Evolutionary conservation across 192 early-diverging fungal genomes (phyloP).

Genomic region (Gryganskiella cystojenkinii): DNA sequence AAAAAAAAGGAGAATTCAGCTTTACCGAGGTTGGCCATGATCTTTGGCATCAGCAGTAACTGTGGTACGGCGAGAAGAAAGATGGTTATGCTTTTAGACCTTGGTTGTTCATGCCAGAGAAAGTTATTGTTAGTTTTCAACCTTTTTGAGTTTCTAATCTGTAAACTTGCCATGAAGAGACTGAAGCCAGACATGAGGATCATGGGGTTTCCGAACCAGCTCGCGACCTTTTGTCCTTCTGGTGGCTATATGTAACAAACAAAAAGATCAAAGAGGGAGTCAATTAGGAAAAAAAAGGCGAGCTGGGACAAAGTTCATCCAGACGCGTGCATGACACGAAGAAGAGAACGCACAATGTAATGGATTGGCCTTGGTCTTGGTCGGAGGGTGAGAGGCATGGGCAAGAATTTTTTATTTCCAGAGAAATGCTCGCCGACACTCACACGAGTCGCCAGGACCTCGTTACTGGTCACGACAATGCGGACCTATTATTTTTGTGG

Average conservation of each 20-base stretch:
- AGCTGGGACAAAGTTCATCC: neutral
- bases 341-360: constrained; percentile 14
- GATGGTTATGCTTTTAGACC: neutral
- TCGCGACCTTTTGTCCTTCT: constrained; percentile 23
- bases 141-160: neutral
- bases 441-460: constrained; percentile 11
- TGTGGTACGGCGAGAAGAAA: neutral
- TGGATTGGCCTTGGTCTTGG: constrained; percentile 30
- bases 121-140: no score
- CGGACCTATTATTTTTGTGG: no score
- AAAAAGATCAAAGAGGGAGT: neutral
- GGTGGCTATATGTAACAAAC: constrained; percentile 13
- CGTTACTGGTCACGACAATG: neutral
- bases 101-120: neutral
- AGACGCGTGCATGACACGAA: neutral
- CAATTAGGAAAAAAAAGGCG: neutral
- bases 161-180: constrained; percentile 17
- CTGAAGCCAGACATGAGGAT: constrained; percentile 37
- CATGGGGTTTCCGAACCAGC: constrained; percentile 32
- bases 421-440: constrained; percentile 31
- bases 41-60: constrained; percentile 33
- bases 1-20: neutral
- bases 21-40: constrained; percentile 36
- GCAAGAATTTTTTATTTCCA: neutral
- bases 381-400: constrained; percentile 18